Base-by-base conservation (phyloP, 768 basidiomycete species). In the Boletus rufocinnamomeus region DNA sequence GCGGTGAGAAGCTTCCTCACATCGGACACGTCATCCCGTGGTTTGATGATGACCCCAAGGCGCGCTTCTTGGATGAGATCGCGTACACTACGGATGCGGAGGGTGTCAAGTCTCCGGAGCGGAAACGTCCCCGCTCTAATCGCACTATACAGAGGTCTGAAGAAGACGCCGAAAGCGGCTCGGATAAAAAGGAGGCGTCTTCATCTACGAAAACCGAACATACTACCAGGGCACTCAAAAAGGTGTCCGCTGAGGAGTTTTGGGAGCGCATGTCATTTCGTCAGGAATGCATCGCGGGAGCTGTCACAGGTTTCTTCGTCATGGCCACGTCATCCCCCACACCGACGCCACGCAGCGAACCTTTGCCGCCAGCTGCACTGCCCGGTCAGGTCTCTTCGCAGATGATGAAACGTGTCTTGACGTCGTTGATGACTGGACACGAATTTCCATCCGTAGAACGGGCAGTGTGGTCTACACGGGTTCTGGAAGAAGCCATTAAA, bases 181-280 rank as follows among this genome's bases (percentile, higher is more conserved):
- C 72, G 63, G 67, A 73, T 21, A 62, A 65, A 23, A 63, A 68
- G 62, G 69, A 72, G 52, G 58, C 70, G 55, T 55, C 57, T 46
- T 43, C 58, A 50, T 56, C 58, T 2, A 38, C 51, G 30, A 67
- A 65, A 62, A 72, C 73, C n/a, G 80, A 79, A 45, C 73, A 69
- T 40, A 71, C 78, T 32, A 67, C 76, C 52, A 85, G 83, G 48
- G 84, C 87, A 66, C 76, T 92, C 52, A 76, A 70, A 17, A 82
- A 77, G 60, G 87, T 92, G 50, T 74, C 76, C 0, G 66, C 82
- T 40, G 88, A 88, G 41, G 95, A 97, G 68, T 99, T 95, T 73
- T 99, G 96, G 95, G 95, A 97, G 74, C 83, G 94, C 17, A 95
- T 99, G 89, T 93, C 88, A 41, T 96, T 91, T 73, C 82, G 97